These are phyloP conservation scores for Paecilomyces variotii DNA, from an alignment of 2,329 filamentous ascomycete species.

Conservation along the genomic window DNA sequence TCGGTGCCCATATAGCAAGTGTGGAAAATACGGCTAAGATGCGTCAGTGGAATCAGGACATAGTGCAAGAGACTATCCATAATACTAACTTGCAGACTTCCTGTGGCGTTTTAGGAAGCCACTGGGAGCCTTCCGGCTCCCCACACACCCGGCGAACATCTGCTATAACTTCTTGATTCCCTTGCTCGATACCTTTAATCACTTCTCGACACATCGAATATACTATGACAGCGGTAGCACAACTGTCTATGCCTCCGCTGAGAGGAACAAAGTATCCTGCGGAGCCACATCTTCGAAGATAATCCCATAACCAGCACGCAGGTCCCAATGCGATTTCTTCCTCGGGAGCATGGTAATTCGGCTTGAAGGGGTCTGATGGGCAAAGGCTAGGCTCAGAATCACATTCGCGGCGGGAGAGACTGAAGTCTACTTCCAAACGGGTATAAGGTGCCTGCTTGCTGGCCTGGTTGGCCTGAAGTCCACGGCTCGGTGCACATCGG, in stretches of 20 bases:
- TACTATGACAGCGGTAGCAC: slow-evolving; percentile 31
- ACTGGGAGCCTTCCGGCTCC: slow-evolving; percentile 38
- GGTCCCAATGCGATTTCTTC: slow-evolving; percentile 60
- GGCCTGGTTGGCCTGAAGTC: slow-evolving; percentile 49
- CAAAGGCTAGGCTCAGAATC: slow-evolving; percentile 39
- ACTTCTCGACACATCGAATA: slow-evolving; percentile 33
- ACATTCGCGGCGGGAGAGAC: slow-evolving; percentile 24
- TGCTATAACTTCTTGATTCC: slow-evolving; percentile 44
- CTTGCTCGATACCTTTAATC: slow-evolving; percentile 24
- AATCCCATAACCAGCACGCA: slow-evolving; percentile 55
- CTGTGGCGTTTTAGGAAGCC: slow-evolving; percentile 49
- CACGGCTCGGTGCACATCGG: slow-evolving; percentile 49
- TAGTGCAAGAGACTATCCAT: background rate
- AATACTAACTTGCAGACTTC: slow-evolving; percentile 45
- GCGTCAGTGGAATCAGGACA: background rate
- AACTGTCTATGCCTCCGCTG: slow-evolving; percentile 34
- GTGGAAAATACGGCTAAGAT: slow-evolving; percentile 44
- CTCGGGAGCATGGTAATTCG: slow-evolving; percentile 53
- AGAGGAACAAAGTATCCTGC: slow-evolving; percentile 34
- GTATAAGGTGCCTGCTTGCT: slow-evolving; percentile 22
- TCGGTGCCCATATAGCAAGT: slow-evolving; percentile 65
- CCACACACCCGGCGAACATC: slow-evolving; percentile 47
- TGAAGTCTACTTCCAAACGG: slow-evolving; percentile 30
- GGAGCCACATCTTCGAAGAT: slow-evolving; percentile 28
- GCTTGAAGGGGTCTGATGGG: slow-evolving; percentile 38